Evolutionary conservation across 2,329 filamentous ascomycete genomes (phyloP), one percentile per base, ranked within the genome.

Genomic region (Thelonectria discophora): DNA sequence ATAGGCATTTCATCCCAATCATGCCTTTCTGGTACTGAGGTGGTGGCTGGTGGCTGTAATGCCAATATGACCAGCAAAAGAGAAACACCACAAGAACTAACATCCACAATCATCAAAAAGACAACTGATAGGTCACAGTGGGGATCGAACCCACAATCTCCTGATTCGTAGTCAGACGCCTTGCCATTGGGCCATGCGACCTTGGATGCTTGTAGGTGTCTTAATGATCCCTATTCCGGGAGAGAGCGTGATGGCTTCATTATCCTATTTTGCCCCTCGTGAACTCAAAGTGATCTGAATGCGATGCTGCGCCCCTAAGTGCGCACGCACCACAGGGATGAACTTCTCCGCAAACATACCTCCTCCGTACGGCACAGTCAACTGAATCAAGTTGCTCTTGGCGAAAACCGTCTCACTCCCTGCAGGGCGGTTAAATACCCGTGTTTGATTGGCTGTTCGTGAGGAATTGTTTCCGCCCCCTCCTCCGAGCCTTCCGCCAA

Each of bases 111-210:
- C 27, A 30, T 2, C 27, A 30, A 47, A 47, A 47, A 47, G n/a
- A 5, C n/a, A 47, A 30, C 11, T 21, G 12, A 3, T 20, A 60
- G 58, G 53, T 68, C 67, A 67, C 60, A 64, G 50, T 67, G 65
- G 71, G 71, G 71, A 66, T 73, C 71, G 71, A 73, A 73, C 71
- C 71, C 69, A 70, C 64, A 70, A 73, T 73, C 71, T 73, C 69
- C 71, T 73, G 71, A 73, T 73, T 73, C 71, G 71, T 73, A 73
- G 71, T 72, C 71, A 73, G 71, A 73, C 71, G 71, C 71, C 71
- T 72, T 73, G 71, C 71, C 71, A 73, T 73, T 73, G 69, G 69
- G 69, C 69, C 69, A 71, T 69, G 69, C 58, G 58, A 61, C 58
- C 58, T 30, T n/a, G 12, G 15, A 27, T 30, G 45, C 10, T 21